These are phyloP conservation scores for Dentipellis fragilis DNA, from an alignment of 768 basidiomycete species.

Conservation along the genomic window DNA sequence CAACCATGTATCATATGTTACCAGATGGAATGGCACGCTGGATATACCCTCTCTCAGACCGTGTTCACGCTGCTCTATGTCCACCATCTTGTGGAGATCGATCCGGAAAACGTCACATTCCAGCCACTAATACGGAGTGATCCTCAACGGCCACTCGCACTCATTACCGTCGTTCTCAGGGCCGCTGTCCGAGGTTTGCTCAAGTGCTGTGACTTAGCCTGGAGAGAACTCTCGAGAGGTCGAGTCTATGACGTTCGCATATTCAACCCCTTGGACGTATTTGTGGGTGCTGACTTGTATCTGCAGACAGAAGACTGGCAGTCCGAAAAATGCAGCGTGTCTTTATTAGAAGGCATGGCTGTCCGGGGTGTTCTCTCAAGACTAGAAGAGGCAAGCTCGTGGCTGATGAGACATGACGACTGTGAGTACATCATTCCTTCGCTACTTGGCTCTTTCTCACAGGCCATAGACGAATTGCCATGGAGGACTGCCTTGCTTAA, in stretches of 20 bases:
- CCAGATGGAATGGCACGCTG: conserved; percentile 83
- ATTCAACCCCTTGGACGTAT: conserved; percentile 8
- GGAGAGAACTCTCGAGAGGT: conserved; percentile 73
- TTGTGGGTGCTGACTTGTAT: conserved; percentile 7
- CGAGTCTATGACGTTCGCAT: conserved; percentile 65
- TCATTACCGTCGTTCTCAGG: conserved; percentile 60
- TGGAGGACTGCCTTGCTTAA: conserved; percentile 9
- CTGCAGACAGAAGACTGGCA: conserved; percentile 80
- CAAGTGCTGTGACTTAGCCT: conserved; percentile 75
- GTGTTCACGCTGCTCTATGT: conserved; percentile 73
- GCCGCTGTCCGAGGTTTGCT: conserved; percentile 57
- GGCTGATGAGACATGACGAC: conserved; percentile 32
- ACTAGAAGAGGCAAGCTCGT: conserved; percentile 52
- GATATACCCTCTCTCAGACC: conserved; percentile 78
- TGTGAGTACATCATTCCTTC: background rate
- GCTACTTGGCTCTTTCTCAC: background rate
- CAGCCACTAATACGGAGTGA: conserved; percentile 22
- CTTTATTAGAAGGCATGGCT: conserved; percentile 55
- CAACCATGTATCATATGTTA: conserved; percentile 5
- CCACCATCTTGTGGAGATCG: conserved; percentile 51
- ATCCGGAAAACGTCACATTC: conserved; percentile 37
- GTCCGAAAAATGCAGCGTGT: conserved; percentile 78
- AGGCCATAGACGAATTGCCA: conserved; percentile 5
- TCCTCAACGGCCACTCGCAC: conserved; percentile 42
- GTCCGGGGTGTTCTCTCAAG: conserved; percentile 40